A percentile compares a stretch with the other conserved stretches of the same genome.
These are phyloP conservation scores for Vitis amurensis DNA, from an alignment of 164 flowering plant species.

Conservation along the genomic window DNA sequence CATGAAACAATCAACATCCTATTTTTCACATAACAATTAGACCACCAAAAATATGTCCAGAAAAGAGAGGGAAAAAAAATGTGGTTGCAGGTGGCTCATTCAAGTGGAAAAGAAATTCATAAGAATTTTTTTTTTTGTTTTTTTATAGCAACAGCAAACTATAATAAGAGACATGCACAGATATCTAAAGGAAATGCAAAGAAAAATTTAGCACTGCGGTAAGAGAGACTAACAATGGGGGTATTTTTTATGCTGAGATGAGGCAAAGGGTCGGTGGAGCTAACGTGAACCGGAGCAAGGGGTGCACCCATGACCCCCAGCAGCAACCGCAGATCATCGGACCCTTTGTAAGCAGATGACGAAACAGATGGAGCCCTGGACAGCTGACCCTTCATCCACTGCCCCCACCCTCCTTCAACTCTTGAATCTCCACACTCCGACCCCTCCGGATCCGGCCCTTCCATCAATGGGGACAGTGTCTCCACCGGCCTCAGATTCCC, in stretches of 20 bases:
- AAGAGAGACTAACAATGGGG: slow-evolving; percentile 5
- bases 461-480: slow-evolving; percentile 76
- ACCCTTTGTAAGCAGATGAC: slow-evolving; percentile 38
- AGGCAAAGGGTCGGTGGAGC: slow-evolving; percentile 5
- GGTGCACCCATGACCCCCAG: slow-evolving; percentile 77
- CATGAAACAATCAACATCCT: too few relatives aligned
- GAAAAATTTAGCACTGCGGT: background rate
- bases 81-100: too few relatives aligned
- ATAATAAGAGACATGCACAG: too few relatives aligned
- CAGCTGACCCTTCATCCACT: slow-evolving; percentile 83
- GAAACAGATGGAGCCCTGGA: slow-evolving; percentile 65
- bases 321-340: slow-evolving; percentile 69
- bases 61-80: too few relatives aligned
- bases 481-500: slow-evolving; percentile 76
- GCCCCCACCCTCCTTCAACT: slow-evolving; percentile 67
- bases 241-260: slow-evolving; percentile 11
- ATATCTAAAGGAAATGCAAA: background rate
- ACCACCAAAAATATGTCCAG: too few relatives aligned
- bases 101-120: too few relatives aligned
- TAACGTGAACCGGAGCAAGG: slow-evolving; percentile 61
- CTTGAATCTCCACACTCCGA: slow-evolving; percentile 45
- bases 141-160: too few relatives aligned
- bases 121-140: too few relatives aligned
- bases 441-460: slow-evolving; percentile 80
- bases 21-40: too few relatives aligned